Conservation (phyloP, 202 grass and related monocot genomes). For the Panicum hallii region DNA sequence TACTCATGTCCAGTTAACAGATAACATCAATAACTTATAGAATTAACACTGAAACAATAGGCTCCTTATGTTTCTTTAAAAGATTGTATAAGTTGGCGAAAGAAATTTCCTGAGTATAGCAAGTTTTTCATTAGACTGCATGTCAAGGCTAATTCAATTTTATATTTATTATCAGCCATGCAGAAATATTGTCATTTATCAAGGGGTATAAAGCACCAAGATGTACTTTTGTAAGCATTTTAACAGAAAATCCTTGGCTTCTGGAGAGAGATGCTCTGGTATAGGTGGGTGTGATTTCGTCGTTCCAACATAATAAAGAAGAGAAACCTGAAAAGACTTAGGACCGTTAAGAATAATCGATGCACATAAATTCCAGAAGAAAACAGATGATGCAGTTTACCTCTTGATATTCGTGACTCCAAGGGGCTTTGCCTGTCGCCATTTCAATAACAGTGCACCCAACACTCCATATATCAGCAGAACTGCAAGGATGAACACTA, state of each 20-base stretch:
- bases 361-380: background rate
- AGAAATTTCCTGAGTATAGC: background rate
- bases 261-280: slow-evolving; percentile 89
- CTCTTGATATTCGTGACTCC: slow-evolving; percentile 94
- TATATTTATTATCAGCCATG: slow-evolving; percentile 6
- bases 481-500: slow-evolving; percentile 57
- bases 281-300: slow-evolving; percentile 97
- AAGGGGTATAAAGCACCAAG: slow-evolving; percentile 34
- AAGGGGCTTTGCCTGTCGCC: slow-evolving; percentile 89
- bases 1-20: slow-evolving; percentile 11
- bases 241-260: slow-evolving; percentile 91
- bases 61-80: slow-evolving; percentile 15
- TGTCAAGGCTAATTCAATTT: slow-evolving; percentile 6
- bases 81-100: slow-evolving; percentile 15
- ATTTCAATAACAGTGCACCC: slow-evolving; percentile 98
- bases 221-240: slow-evolving; percentile 96
- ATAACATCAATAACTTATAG: background rate
- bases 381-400: slow-evolving; percentile 41
- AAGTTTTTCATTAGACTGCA: slow-evolving; percentile 22
- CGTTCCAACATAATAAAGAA: slow-evolving; percentile 89
- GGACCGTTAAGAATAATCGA: slow-evolving; percentile 29
- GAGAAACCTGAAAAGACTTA: slow-evolving; percentile 70
- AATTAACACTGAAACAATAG: background rate
- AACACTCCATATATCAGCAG: slow-evolving; percentile 97
- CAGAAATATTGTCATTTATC: background rate